phyloP scores from a whole-genome alignment of 805 yeast species.

The Candida yuanshanica region DNA sequence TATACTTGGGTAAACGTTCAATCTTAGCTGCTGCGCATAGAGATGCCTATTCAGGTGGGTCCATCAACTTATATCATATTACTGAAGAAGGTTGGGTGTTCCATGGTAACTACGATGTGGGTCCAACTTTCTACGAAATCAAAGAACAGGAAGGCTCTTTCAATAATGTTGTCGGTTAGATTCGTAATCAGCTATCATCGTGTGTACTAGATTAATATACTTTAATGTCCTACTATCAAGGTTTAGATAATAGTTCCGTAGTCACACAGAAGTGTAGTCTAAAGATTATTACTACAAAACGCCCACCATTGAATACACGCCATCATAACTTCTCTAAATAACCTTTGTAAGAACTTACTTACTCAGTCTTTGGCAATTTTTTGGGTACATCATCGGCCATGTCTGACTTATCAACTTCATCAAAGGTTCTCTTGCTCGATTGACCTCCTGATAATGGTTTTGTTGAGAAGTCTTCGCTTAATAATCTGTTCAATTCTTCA shows the following conservation, averaged over 20 bases:
- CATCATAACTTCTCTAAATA: not conserved
- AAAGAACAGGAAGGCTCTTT: slow-evolving; percentile 86
- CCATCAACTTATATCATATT: slow-evolving; percentile 88
- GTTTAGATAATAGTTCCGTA: no score
- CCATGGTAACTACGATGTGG: slow-evolving; percentile 94
- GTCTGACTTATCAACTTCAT: slow-evolving; percentile 5
- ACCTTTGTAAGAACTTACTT: not conserved
- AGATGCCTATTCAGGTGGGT: slow-evolving; percentile 98
- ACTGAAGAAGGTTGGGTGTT: slow-evolving; percentile 91
- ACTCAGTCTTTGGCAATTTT: slow-evolving; percentile 4
- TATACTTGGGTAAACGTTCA: slow-evolving; percentile 89
- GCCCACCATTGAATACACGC: not conserved
- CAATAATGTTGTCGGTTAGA: slow-evolving; percentile 54
- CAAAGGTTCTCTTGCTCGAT: slow-evolving; percentile 8
- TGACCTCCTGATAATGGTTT: not conserved
- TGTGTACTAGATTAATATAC: slow-evolving; percentile 3
- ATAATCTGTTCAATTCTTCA: slow-evolving; percentile 22
- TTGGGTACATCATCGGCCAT: slow-evolving; percentile 1
- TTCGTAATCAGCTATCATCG: not conserved
- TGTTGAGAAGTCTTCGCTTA: slow-evolving; percentile 9
- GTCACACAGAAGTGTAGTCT: no score
- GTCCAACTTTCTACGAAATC: slow-evolving; percentile 84
- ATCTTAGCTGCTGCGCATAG: slow-evolving; percentile 97
- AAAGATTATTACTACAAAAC: no score
- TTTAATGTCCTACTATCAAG: not conserved